These are phyloP conservation scores for Melocanna baccifera DNA, from an alignment of 176 grass and related monocot genomes.

Conservation along the genomic window DNA sequence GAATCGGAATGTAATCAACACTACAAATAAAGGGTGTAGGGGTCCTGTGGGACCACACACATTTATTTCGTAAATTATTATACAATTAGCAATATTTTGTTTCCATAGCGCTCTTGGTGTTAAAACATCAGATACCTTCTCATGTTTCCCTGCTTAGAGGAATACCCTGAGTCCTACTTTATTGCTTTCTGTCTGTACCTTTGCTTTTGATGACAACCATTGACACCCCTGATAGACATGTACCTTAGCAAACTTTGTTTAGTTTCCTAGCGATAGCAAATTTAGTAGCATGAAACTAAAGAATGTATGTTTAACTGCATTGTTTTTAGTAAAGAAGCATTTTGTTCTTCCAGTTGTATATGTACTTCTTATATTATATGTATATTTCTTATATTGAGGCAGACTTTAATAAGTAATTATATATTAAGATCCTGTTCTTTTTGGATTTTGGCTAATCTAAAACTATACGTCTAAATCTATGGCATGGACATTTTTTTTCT, in stretches of 20 bases:
- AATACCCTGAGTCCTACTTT: background rate
- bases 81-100: background rate
- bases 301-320: background rate
- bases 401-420: background rate
- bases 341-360: background rate
- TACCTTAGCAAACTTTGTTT: background rate
- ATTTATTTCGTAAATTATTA: no score
- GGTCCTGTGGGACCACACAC: no score
- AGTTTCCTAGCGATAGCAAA: background rate
- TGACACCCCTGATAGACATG: background rate
- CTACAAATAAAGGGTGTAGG: no score
- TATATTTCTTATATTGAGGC: background rate
- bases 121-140: background rate
- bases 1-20: no score
- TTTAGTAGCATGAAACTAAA: background rate
- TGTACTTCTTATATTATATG: background rate
- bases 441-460: no score
- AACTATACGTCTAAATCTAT: no score
- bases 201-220: constrained; percentile 13
- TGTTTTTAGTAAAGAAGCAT: background rate
- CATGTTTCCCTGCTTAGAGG: background rate
- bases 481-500: no score
- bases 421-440: background rate
- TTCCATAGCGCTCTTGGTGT: background rate
- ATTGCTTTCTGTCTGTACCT: background rate